These are phyloP conservation scores for Lepiota brunneoincarnata DNA, from an alignment of 768 basidiomycete genomes.

Conservation along the genomic window DNA sequence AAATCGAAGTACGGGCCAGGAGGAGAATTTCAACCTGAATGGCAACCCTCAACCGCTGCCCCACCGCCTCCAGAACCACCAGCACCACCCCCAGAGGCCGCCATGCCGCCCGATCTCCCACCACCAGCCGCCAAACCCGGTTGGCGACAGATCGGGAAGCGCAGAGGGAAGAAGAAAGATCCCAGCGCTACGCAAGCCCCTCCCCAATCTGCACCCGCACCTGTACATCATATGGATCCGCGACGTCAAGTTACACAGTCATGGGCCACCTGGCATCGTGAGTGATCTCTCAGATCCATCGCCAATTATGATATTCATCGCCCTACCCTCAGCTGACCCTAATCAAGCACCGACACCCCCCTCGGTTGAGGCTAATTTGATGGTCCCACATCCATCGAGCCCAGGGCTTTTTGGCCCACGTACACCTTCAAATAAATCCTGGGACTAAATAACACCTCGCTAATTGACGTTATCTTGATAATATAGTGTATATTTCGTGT, in stretches of 20 bases:
- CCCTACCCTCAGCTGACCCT: conserved; percentile 50
- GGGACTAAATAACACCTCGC: neutral
- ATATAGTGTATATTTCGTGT: too few species aligned
- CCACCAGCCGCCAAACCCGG: conserved; percentile 3
- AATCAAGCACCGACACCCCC: conserved; percentile 56
- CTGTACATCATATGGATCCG: conserved; percentile 29
- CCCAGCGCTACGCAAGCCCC: conserved; percentile 31
- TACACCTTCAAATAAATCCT: conserved; percentile 26
- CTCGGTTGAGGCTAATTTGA: conserved; percentile 53
- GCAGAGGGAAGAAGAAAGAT: conserved; percentile 31
- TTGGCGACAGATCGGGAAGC: conserved; percentile 9
- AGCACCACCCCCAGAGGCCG: conserved; percentile 34
- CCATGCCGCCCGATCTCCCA: conserved; percentile 22
- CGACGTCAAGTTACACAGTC: conserved; percentile 42
- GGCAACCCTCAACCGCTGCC: conserved; percentile 42
- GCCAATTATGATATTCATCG: neutral
- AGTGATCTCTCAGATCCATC: conserved; percentile 25
- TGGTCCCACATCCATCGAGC: conserved; percentile 55
- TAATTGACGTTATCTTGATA: neutral
- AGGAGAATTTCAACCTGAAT: conserved; percentile 83
- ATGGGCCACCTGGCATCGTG: conserved; percentile 70
- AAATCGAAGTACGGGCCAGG: conserved; percentile 80
- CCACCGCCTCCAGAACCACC: conserved; percentile 40
- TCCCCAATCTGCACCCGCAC: conserved; percentile 37
- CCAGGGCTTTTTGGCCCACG: conserved; percentile 80